These are phyloP conservation scores for Yamadazyma blattariae DNA, from an alignment of 1,139 yeast species.

Conservation along the genomic window DNA sequence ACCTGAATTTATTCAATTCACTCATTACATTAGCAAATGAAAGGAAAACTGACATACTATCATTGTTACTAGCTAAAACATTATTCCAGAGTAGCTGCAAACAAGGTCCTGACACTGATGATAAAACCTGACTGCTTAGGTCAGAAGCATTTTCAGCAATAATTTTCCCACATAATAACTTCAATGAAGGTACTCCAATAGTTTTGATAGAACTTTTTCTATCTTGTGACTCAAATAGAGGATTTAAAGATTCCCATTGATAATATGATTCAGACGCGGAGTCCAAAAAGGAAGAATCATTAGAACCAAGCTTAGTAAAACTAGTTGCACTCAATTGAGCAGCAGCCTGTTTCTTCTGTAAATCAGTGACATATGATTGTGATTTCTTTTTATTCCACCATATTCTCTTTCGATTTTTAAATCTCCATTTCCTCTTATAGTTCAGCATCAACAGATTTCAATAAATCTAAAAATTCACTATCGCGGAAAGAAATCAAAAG, in stretches of 20 bases:
- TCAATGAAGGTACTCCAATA: conserved; percentile 9
- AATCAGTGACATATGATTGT: not conserved
- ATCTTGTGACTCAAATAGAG: conserved; percentile 5
- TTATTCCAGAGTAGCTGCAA: conserved; percentile 34
- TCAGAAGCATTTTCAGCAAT: conserved; percentile 26
- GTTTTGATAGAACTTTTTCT: conserved; percentile 3
- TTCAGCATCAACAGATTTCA: too few species aligned
- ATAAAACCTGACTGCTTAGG: conserved; percentile 21
- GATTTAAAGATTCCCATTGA: conserved; percentile 16
- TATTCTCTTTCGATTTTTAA: too few species aligned
- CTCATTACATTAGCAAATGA: conserved; percentile 27
- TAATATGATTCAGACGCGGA: conserved; percentile 15
- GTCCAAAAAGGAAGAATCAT: conserved; percentile 15
- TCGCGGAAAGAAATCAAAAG: conserved; percentile 1
- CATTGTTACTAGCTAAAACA: conserved; percentile 24
- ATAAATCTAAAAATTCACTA: not conserved
- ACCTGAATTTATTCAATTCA: conserved; percentile 17
- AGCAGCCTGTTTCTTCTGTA: not conserved
- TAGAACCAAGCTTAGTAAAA: conserved; percentile 6
- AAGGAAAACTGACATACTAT: conserved; percentile 27
- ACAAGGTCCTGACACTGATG: conserved; percentile 26
- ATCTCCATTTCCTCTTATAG: too few species aligned
- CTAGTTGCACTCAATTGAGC: not conserved
- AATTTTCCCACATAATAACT: conserved; percentile 22
- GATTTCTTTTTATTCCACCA: too few species aligned